Conservation (phyloP, 2,329 filamentous ascomycete species). For the Aspergillus calidoustus region DNA sequence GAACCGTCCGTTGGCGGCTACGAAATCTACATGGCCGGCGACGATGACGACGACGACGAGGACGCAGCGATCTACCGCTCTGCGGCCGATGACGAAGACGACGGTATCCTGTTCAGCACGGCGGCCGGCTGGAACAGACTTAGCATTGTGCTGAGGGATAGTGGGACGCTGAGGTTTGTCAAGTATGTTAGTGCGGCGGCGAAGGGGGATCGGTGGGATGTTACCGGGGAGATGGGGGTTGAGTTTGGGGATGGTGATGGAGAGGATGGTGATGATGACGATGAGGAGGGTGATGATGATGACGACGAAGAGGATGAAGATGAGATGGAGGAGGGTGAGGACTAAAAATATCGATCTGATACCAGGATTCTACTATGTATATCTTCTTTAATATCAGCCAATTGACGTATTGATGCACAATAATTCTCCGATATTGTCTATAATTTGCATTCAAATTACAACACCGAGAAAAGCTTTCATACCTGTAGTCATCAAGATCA, state of each 20-base stretch:
- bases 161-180: slow-evolving; percentile 85
- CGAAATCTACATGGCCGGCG: slow-evolving; percentile 86
- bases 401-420: neutral
- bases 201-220: slow-evolving; percentile 89
- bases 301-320: slow-evolving; percentile 14
- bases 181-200: slow-evolving; percentile 90
- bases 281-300: slow-evolving; percentile 24
- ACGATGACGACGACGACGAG: slow-evolving; percentile 55
- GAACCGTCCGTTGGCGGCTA: slow-evolving; percentile 54
- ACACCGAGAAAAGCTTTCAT: no score
- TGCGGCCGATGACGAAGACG: slow-evolving; percentile 69
- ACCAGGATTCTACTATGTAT: neutral
- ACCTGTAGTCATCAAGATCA: no score
- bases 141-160: slow-evolving; percentile 86
- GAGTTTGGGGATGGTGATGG: slow-evolving; percentile 59
- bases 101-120: slow-evolving; percentile 71
- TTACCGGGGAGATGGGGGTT: slow-evolving; percentile 78
- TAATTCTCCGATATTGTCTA: no score
- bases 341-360: slow-evolving; percentile 6
- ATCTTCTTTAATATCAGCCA: neutral
- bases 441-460: no score
- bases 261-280: slow-evolving; percentile 33
- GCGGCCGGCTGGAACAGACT: slow-evolving; percentile 85
- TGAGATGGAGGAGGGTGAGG: slow-evolving; percentile 18
- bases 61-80: slow-evolving; percentile 78